A percentile compares a stretch with the other conserved stretches of the same genome.
Conservation (phyloP, 495 filamentous ascomycete genomes). For the Ramalina peruviana region DNA sequence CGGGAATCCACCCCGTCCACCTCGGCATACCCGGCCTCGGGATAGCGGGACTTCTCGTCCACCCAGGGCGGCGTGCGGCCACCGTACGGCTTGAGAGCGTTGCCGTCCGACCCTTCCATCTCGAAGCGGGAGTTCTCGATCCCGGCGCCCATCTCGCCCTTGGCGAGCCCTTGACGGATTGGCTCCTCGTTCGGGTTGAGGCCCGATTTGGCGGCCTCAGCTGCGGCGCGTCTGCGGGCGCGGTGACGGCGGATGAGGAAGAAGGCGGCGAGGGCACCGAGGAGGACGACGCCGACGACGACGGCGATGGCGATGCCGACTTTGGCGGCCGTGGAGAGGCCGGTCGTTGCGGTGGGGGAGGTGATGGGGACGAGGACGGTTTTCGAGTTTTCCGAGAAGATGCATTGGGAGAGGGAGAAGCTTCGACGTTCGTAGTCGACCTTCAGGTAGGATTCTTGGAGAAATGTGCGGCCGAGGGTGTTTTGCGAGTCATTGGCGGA, state of each 20-base stretch:
- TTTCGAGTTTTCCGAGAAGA: conserved; percentile 1
- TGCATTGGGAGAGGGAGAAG: conserved; percentile 14
- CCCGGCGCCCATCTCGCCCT: conserved; percentile 21
- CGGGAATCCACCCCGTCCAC: conserved; percentile 1
- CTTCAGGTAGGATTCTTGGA: conserved; percentile 37
- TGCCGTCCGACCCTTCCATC: conserved; percentile 9
- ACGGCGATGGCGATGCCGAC: conserved; percentile 14
- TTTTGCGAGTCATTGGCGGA: conserved; percentile 37
- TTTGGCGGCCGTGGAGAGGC: conserved; percentile 7
- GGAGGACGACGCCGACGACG: conserved; percentile 5
- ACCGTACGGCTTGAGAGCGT: conserved; percentile 1
- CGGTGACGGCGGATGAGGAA: conserved; percentile 5
- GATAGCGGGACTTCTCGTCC: conserved; percentile 9
- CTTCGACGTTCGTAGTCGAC: conserved; percentile 18
- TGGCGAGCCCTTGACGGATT: conserved; percentile 11
- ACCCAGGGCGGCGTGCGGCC: conserved; percentile 1
- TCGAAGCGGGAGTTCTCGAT: conserved; percentile 8
- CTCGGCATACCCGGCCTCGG: conserved; percentile 2
- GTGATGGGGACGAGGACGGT: conserved; percentile 7
- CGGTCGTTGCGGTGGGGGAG: background rate
- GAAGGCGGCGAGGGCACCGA: conserved; percentile 1
- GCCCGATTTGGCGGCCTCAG: conserved; percentile 2
- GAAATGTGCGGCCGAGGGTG: conserved; percentile 39
- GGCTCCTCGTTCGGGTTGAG: conserved; percentile 14
- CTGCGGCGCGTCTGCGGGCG: conserved; percentile 1